Conservation (phyloP, 108 stramenopile species). For the Pseudonitzschia multiseries region DNA sequence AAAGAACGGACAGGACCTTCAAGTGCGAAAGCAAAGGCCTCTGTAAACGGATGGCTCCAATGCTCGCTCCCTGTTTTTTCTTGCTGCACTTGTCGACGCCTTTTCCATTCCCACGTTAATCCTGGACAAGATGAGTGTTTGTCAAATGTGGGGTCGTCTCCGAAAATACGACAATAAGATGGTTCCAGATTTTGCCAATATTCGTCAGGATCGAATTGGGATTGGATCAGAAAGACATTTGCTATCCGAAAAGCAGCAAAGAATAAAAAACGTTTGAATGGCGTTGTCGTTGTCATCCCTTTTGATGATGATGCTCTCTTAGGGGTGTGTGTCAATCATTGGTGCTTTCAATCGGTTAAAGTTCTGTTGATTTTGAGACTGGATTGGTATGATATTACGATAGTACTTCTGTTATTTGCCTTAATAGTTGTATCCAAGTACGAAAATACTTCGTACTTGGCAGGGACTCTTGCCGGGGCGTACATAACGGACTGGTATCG, state of each 20-base stretch:
- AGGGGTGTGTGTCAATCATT: too few species aligned
- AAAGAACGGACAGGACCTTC: slow-evolving; percentile 80
- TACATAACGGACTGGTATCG: too few species aligned
- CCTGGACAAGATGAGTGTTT: slow-evolving; percentile 42
- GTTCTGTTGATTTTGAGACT: too few species aligned
- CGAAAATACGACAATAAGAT: slow-evolving; percentile 77
- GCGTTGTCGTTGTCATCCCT: background rate
- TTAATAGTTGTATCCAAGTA: too few species aligned
- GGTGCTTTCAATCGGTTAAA: too few species aligned
- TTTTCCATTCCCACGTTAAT: slow-evolving; percentile 90
- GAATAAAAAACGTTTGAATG: slow-evolving; percentile 17
- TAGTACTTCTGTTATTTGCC: too few species aligned
- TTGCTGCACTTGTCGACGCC: slow-evolving; percentile 32
- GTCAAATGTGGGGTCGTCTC: slow-evolving; percentile 9
- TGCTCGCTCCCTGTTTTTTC: background rate
- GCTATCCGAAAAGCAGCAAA: slow-evolving; percentile 44
- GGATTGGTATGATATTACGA: too few species aligned
- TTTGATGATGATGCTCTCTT: too few species aligned
- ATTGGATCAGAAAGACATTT: slow-evolving; percentile 74
- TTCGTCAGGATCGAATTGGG: slow-evolving; percentile 90
- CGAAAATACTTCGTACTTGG: too few species aligned
- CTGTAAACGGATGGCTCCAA: slow-evolving; percentile 5
- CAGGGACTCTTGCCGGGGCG: too few species aligned
- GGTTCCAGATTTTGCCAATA: slow-evolving; percentile 91
- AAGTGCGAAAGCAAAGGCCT: slow-evolving; percentile 16